Evolutionary conservation across 768 basidiomycete species (phyloP).

Genomic region (Tubosaeta brunneosetosa): DNA sequence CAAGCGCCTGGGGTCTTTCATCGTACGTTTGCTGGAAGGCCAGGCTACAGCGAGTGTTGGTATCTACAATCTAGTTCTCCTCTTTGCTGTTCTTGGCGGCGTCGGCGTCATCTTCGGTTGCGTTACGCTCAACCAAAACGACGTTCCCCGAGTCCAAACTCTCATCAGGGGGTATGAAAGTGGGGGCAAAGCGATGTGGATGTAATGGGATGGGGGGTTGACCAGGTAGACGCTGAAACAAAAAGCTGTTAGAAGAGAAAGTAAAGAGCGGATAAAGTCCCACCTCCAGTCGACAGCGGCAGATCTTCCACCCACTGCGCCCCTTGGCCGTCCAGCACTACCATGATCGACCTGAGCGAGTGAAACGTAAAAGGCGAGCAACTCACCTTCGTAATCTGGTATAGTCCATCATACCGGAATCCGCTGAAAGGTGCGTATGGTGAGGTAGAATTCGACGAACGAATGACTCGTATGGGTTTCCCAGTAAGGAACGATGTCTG

Average conservation of each 20-base stretch:
- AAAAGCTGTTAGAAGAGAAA: background rate
- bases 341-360: background rate
- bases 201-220: background rate
- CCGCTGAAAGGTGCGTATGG: background rate
- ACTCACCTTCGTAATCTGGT: background rate
- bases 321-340: background rate
- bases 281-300: background rate
- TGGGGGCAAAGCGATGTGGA: background rate
- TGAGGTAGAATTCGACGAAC: background rate
- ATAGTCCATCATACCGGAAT: background rate
- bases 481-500: background rate
- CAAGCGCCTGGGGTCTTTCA: too few species aligned
- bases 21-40: too few species aligned
- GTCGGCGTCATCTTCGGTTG: too few species aligned
- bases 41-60: too few species aligned
- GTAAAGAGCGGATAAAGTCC: background rate
- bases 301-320: background rate
- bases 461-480: background rate
- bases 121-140: too few species aligned
- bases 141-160: too few species aligned
- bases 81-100: too few species aligned
- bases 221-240: background rate
- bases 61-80: too few species aligned
- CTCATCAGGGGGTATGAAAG: too few species aligned
- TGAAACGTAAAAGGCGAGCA: background rate